Evolutionary conservation across 345 rosid genomes (phyloP), one percentile per base, ranked within the genome.

Genomic region (Cardamine occulta): DNA sequence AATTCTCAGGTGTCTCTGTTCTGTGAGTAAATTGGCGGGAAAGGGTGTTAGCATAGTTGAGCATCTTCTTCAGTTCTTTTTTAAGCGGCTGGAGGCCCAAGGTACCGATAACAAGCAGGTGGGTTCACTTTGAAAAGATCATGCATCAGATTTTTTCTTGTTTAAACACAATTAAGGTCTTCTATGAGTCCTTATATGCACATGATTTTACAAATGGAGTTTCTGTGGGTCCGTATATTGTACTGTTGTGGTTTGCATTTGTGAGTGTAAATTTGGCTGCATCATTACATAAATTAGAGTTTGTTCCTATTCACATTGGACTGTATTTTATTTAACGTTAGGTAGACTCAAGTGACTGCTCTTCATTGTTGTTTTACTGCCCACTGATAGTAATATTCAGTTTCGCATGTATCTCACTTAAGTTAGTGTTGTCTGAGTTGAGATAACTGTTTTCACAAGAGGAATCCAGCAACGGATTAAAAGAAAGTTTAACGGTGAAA

Each of bases 61-160:
- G 80, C 86, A 90, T 82, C 99, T 95, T 81, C 82, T 93, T 77
- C 96, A 83, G 77, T 84, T 95, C 68, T 95, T 95, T 81, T 89
- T 89, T 74, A 95, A 89, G 78, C 85, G 89, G 60, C 80, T 95
- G 74, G 99, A 93, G 79, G 80, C 83, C 66, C 94, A 82, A 55
- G 88, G 84, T 56, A 74, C 82, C 56, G 91, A 88, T 73, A 90
- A 85, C 85, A 87, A 83, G 80, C 98, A 95, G 98, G 99, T 95
- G 78, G 71, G 84, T 81, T 74, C 75, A 66, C 61, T 57, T 54
- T 55, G 65, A 32, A 42, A 52, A 53, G 49, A 53, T 53, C 13
- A 40, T 59, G 73, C 55, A 51, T 51, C 63, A 37, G 8, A 21
- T 12, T 21, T 11, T 4, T 7, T 9, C 35, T 24, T 72, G 51